phyloP scores from a whole-genome alignment of 805 yeast genomes.

The Saturnispora serradocipensis region DNA sequence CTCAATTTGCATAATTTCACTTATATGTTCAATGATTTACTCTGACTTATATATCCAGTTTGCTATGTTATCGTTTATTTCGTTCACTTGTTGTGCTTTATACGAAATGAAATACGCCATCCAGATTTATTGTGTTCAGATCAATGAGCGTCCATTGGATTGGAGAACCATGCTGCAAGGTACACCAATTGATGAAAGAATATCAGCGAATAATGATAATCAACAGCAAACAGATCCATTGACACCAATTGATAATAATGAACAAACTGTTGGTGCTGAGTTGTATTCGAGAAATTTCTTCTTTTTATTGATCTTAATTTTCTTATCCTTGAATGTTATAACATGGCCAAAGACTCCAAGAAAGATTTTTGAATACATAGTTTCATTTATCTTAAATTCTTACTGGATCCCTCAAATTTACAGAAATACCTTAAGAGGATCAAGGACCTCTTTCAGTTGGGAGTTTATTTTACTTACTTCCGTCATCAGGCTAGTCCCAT shows the following conservation, averaged over 20 bases:
- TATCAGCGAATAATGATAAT: constrained; percentile 12
- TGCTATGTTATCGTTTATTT: constrained; percentile 58
- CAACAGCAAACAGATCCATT: constrained; percentile 13
- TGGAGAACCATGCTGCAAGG: constrained; percentile 63
- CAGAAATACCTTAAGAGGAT: constrained; percentile 64
- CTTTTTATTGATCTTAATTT: constrained; percentile 42
- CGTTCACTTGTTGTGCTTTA: constrained; percentile 59
- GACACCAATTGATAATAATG: constrained; percentile 32
- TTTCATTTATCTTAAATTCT: constrained; percentile 48
- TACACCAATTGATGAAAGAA: constrained; percentile 33
- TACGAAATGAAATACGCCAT: constrained; percentile 72
- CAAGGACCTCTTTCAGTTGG: constrained; percentile 62
- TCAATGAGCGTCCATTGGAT: constrained; percentile 59
- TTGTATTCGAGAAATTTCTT: constrained; percentile 50
- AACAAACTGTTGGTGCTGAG: constrained; percentile 47
- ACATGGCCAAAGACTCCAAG: constrained; percentile 58
- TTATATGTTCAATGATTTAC: constrained; percentile 47
- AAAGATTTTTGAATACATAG: constrained; percentile 45
- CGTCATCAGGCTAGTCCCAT: constrained; percentile 51
- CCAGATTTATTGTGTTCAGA: constrained; percentile 57
- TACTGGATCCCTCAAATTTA: constrained; percentile 86
- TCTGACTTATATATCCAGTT: constrained; percentile 56
- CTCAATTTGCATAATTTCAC: constrained; percentile 49
- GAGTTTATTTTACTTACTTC: constrained; percentile 66
- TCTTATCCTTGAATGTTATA: constrained; percentile 46